phyloP scores from a whole-genome alignment of 164 flowering plant species.

The Chimonanthus salicifolius region DNA sequence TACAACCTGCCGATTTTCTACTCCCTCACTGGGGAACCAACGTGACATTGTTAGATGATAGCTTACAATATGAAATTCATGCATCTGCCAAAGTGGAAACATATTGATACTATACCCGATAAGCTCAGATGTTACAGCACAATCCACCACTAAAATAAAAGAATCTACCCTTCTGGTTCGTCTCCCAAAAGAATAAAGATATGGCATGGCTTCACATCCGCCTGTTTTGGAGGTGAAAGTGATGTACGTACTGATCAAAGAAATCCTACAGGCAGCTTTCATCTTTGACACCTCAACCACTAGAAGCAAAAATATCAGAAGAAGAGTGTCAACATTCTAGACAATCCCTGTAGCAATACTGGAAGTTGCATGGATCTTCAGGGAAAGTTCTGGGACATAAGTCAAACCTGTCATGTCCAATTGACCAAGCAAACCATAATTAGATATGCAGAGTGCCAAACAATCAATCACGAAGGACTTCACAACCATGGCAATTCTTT shows the following conservation, averaged over 20 bases:
- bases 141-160: neutral
- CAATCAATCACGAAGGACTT: neutral
- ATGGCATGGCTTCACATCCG: neutral
- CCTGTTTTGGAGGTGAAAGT: neutral
- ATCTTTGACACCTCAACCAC: neutral
- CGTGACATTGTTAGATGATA: no score
- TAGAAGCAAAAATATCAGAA: neutral
- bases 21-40: no score
- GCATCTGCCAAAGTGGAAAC: no score
- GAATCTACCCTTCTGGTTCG: neutral
- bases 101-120: no score
- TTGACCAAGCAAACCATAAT: neutral
- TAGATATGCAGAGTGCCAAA: neutral
- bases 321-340: constrained; percentile 18
- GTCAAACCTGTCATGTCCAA: constrained; percentile 47
- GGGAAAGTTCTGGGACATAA: constrained; percentile 71
- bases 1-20: no score
- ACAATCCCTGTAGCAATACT: constrained; percentile 65
- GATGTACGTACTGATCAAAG: neutral
- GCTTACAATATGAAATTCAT: no score
- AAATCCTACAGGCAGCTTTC: neutral
- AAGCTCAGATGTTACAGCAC: no score
- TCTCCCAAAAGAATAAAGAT: neutral
- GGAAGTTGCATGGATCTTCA: constrained; percentile 86
- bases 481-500: neutral